Conservation (phyloP, 2,329 filamentous ascomycete genomes). For the Nectriaceae sp. region DNA sequence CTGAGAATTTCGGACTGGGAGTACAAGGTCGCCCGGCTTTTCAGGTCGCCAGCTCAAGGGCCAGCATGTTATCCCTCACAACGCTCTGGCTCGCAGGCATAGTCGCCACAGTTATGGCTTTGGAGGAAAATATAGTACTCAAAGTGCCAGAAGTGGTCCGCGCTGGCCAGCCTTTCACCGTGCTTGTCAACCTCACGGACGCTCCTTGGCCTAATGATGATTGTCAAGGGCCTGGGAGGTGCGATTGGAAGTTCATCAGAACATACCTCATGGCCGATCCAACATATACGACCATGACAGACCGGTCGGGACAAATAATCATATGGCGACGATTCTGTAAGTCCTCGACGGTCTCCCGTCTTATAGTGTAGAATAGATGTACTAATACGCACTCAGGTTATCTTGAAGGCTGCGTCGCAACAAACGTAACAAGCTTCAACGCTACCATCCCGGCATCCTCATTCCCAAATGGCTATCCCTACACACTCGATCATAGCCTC, state of each 20-base stretch:
- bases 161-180: conserved; percentile 1
- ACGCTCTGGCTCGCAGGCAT: not conserved
- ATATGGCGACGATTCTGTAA: conserved; percentile 4
- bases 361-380: not conserved
- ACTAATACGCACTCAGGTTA: conserved; percentile 2
- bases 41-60: not conserved
- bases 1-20: too few relatives aligned
- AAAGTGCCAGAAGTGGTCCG: not conserved
- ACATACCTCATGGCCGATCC: conserved; percentile 1
- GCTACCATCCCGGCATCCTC: conserved; percentile 1
- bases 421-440: conserved; percentile 4
- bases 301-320: not conserved
- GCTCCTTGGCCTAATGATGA: not conserved
- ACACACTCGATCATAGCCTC: not conserved
- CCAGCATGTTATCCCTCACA: not conserved
- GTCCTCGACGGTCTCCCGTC: not conserved
- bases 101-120: not conserved
- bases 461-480: conserved; percentile 4
- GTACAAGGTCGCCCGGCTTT: not conserved
- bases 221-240: not conserved
- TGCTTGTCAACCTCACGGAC: not conserved
- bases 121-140: not conserved
- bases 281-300: not conserved
- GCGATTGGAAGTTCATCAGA: conserved; percentile 5
- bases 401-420: conserved; percentile 4